Base-by-base conservation (phyloP, 2,329 filamentous ascomycete genomes). In the Boeremia exigua region DNA sequence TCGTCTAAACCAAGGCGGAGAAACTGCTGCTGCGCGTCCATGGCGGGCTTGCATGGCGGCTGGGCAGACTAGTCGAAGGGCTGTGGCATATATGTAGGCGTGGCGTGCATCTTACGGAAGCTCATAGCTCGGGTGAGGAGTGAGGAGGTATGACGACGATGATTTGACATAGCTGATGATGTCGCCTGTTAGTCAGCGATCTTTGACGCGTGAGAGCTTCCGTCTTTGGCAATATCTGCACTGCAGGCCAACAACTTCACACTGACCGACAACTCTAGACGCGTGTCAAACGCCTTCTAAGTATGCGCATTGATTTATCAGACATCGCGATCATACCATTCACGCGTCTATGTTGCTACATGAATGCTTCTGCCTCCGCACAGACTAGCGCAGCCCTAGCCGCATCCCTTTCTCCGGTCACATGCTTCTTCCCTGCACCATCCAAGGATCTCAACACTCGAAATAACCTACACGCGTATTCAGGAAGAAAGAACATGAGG, bases 11-110 rank as follows among this genome's bases (percentile, higher is more conserved):
- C 48, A 4, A 52, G 44, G 34, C 54, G 45, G 19, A 56, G 51
- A 23, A 66, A 42, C 40, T 58, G 67, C 56, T 56, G 58, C 40
- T 48, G 43, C 25, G 56, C 42, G 15, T 58, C 39, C 67, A 70
- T 70, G 40, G 37, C 54, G 44, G 32, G 45, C 55, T 47, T 43
- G 39, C 51, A 53, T 54, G 46, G 39, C 46, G 38, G 39, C 47
- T 32, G 15, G 4, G 30, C 14, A 38, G 46, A 48, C 57, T 59
- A 61, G 43, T 61, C 59, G 43, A 51, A 64, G 25, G 54, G 48
- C 30, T 12, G 47, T 55, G 48, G 49, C 37, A 56, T 62, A 62
- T 61, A 57, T 45, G 45, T 59, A 46, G 11, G 23, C 11, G 32
- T 33, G 23, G n/a, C 32, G 48, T 23, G 36, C 48, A 55, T 57